Percentiles rank a stretch among this genome's conserved stretches.
Evolutionary conservation across 805 yeast species (phyloP).

Genomic region (Danielozyma ontarioensis): DNA sequence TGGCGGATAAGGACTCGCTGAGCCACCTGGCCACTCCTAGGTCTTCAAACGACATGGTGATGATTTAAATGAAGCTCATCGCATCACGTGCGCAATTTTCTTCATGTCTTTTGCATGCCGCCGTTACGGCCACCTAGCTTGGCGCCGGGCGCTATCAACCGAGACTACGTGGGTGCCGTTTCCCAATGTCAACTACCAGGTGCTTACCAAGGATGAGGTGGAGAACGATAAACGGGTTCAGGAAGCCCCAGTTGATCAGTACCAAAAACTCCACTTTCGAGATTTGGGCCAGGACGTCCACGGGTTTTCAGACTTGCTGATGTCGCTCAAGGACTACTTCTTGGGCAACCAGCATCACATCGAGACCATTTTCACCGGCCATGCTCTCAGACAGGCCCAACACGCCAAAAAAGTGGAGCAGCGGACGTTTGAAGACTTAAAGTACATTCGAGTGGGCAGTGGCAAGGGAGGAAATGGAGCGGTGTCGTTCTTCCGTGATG

Average conservation of each 20-base stretch:
- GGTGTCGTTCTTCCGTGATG: conserved; percentile 81
- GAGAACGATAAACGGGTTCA: neutral
- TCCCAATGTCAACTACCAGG: neutral
- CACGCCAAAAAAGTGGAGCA: conserved; percentile 32
- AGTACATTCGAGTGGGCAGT: conserved; percentile 59
- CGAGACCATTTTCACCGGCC: conserved; percentile 33
- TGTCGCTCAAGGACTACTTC: conserved; percentile 34
- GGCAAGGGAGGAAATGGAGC: conserved; percentile 91
- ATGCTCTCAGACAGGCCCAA: conserved; percentile 15
- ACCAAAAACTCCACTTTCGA: no score
- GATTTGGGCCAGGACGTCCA: conserved; percentile 14
- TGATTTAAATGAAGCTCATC: neutral
- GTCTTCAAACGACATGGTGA: conserved; percentile 41
- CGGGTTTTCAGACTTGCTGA: conserved; percentile 15
- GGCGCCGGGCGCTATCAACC: neutral
- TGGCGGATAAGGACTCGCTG: conserved; percentile 68
- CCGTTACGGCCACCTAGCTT: no score
- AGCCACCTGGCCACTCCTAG: conserved; percentile 88
- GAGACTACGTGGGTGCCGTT: neutral
- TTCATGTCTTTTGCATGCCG: neutral
- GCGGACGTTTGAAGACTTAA: conserved; percentile 50
- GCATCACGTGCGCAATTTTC: neutral
- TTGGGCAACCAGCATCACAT: conserved; percentile 36
- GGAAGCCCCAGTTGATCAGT: neutral
- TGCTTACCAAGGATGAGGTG: neutral